Base-by-base conservation (phyloP, 1,284 basidiomycete species). In the Fomitopsis schrenkii region DNA sequence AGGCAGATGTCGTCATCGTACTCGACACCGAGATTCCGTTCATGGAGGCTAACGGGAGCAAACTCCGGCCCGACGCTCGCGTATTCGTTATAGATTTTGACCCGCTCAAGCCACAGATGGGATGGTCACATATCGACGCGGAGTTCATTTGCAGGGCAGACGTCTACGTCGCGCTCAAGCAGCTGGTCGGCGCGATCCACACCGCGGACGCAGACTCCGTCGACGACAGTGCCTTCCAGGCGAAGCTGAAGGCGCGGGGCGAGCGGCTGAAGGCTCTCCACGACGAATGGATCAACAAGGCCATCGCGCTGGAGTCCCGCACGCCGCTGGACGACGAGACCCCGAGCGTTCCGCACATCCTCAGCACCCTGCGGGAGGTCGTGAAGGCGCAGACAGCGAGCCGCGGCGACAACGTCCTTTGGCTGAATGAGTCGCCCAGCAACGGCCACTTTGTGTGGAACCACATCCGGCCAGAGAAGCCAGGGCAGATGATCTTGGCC, bases 1-100 rank as follows among this genome's bases (percentile, higher is more conserved):
- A 74, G 30, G 86, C 86, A 0, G 89, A 91, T 66, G 79, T 84
- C 4, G 79, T 91, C 38, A 72, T 91, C 19, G 75, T 89, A 17
- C 63, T 91, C 12, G 88, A 91, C 58, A 79, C 78, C 8, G 86
- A 88, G 61, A 73, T 89, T 1, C 85, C 88, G 0, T 91, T 87
- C 85, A 81, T 90, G n/a, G 75, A 76, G 55, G 77, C 80, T 60
- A 73, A 78, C 44, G 72, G 71, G 22, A 79, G 71, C 61, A 73
- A 72, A 36, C 85, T 86, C 0, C 68, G 57, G 0, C 66, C 74
- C 0, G 72, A 74, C 10, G 79, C 84, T 0, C 74, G 78, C 12
- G 77, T 89, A 4, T 88, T 88, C 65, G 75, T 89, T 26, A 70
- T 90, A 42, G 87, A 90, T 67, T 73, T 79, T 10, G 88, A 91